Conservation (phyloP, 352 stramenopile species). For the Pythium chondricola region DNA sequence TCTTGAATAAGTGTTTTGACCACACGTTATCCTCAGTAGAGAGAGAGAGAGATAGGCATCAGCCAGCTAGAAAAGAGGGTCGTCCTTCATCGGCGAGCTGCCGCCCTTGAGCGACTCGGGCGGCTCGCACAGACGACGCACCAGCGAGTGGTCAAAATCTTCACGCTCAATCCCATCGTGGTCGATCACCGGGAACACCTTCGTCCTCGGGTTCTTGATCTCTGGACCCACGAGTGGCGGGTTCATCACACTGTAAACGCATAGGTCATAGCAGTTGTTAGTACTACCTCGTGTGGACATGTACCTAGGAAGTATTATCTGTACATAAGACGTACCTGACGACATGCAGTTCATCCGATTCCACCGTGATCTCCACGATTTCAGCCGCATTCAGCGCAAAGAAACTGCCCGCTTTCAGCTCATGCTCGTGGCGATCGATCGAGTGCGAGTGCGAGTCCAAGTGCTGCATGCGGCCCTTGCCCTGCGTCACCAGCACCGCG, state of each 20-base stretch:
- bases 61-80: conserved; percentile 75
- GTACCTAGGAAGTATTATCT: neutral
- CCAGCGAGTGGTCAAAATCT: conserved; percentile 37
- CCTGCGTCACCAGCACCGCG: conserved; percentile 59
- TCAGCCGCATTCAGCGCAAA: conserved; percentile 61
- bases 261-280: neutral
- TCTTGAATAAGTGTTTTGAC: too few species aligned
- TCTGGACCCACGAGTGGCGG: conserved; percentile 58
- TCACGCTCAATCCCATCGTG: conserved; percentile 53
- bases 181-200: conserved; percentile 69
- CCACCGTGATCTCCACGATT: conserved; percentile 38
- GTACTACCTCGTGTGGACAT: neutral
- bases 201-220: conserved; percentile 30
- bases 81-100: conserved; percentile 74
- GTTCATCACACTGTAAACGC: conserved; percentile 61
- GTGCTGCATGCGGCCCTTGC: conserved; percentile 39
- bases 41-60: too few species aligned
- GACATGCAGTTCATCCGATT: conserved; percentile 58
- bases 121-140: conserved; percentile 60
- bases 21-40: too few species aligned
- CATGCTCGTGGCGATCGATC: conserved; percentile 27
- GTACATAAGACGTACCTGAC: conserved; percentile 32
- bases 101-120: conserved; percentile 72
- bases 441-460: conserved; percentile 37
- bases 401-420: conserved; percentile 40